Base-by-base conservation (phyloP, 2,329 filamentous ascomycete genomes). In the Elsinoe necatrix region DNA sequence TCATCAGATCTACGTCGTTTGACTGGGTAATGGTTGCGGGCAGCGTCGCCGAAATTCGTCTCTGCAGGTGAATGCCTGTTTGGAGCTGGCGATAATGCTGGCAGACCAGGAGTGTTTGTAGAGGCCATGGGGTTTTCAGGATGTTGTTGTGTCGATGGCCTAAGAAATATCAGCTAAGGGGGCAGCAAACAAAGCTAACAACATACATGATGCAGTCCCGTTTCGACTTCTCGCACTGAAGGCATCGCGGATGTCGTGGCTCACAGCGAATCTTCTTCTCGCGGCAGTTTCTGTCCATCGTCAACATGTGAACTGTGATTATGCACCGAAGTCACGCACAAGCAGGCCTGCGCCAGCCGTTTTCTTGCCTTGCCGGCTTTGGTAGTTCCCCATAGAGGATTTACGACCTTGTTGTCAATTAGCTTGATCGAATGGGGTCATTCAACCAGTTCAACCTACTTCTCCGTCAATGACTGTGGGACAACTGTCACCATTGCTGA, bases 261-360 rank as follows among this genome's bases (percentile, higher is more conserved):
- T 95, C 89, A 67, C 91, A 96, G 71, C 95, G 95, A 74, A 96
- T 95, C 77, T 95, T 96, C 82, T 95, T 96, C 73, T 95, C 90
- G 52, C 91, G 82, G 69, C 91, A 96, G 11, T 89, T 93, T 14
- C 60, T 59, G 42, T 2, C 2, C n/a, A 12, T 18, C 18, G 43
- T 59, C 43, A 29, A 29, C 27, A 29, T 29, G 9, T 9, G 27
- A 9, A 29, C 27, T 29, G 27, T 29, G 4, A 9, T 4, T 4
- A 4, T 29, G 41, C 41, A 4, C 1, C 16, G 11, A 9, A 4
- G 11, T 50, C 2, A 54, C 57, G 25, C 51, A 61, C 58, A 95
- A 79, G 67, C 91, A 96, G n/a, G 89, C 89, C 68, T 95, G 90
- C 21, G 91, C 90, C 57, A 95, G 77, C 57, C 91, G 80, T 74